Percentiles rank a stretch among this genome's conserved stretches.
phyloP scores from a whole-genome alignment of 306 rosid genomes.

The Vicia sativa region DNA sequence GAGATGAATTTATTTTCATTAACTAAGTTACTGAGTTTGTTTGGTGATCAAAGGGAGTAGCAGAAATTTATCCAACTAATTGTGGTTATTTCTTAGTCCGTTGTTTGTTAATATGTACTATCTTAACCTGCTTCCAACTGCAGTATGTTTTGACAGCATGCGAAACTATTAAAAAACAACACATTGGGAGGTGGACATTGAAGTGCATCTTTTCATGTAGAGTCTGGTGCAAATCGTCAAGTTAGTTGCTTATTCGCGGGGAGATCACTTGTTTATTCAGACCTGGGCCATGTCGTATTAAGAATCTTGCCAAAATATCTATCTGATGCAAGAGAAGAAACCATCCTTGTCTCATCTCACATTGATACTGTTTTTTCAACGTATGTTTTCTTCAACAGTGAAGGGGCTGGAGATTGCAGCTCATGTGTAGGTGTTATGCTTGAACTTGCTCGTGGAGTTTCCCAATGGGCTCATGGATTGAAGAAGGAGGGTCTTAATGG shows the following conservation, averaged over 20 bases:
- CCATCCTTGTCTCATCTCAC: no score
- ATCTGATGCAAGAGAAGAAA: no score
- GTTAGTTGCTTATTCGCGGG: conserved; percentile 71
- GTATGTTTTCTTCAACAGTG: no score
- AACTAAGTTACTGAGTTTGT: conserved; percentile 14
- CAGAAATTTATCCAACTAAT: conserved; percentile 18
- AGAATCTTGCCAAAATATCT: no score
- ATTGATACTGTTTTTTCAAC: no score
- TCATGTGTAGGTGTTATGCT: no score
- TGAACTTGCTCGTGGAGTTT: no score
- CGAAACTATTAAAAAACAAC: conserved; percentile 72
- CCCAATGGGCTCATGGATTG: no score
- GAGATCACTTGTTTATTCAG: no score
- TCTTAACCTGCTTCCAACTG: conserved; percentile 38
- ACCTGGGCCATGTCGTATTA: no score
- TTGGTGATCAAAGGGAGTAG: not conserved
- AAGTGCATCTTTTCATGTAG: conserved; percentile 78
- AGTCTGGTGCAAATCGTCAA: conserved; percentile 73
- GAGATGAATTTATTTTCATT: not conserved
- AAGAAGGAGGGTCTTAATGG: no score
- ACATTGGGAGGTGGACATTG: conserved; percentile 93
- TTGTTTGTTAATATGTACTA: conserved; percentile 8
- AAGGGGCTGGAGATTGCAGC: no score
- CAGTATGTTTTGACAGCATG: conserved; percentile 81
- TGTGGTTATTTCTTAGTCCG: conserved; percentile 17